Conservation (phyloP, 2,329 filamentous ascomycete species). For the Ophiostoma sp. region DNA sequence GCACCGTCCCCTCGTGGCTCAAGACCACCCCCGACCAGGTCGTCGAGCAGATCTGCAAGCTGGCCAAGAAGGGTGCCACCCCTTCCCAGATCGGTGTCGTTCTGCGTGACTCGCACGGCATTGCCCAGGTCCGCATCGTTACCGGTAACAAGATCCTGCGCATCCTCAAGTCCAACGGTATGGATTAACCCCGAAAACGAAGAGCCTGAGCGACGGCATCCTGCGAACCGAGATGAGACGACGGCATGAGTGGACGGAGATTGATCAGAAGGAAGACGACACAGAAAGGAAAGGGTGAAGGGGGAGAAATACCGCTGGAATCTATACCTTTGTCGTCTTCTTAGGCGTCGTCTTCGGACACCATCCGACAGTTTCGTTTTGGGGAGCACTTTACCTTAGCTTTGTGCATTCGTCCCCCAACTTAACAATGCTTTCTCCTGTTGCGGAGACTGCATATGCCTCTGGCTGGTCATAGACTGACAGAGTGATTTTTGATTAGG, state of each 20-base stretch:
- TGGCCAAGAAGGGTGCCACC: slow-evolving; percentile 97
- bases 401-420: background rate
- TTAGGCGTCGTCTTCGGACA: background rate
- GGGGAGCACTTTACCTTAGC: background rate
- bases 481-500: slow-evolving; percentile 83
- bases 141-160: slow-evolving; percentile 99
- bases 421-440: background rate
- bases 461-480: slow-evolving; percentile 90
- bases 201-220: background rate
- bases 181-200: slow-evolving; percentile 49
- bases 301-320: background rate
- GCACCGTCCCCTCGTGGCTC: slow-evolving; percentile 88
- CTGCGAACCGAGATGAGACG: background rate
- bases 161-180: slow-evolving; percentile 98
- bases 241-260: background rate
- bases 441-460: slow-evolving; percentile 52
- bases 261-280: background rate
- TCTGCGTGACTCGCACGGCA: slow-evolving; percentile 95
- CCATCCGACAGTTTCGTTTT: background rate
- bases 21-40: slow-evolving; percentile 99
- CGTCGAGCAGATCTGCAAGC: slow-evolving; percentile 98
- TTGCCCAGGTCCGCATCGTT: slow-evolving; percentile 96
- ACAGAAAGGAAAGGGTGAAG: background rate
- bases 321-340: background rate
- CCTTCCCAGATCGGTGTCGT: slow-evolving; percentile 99